Conservation (phyloP, 192 early-diverging fungal genomes). For the Linnemannia schmuckeri region DNA sequence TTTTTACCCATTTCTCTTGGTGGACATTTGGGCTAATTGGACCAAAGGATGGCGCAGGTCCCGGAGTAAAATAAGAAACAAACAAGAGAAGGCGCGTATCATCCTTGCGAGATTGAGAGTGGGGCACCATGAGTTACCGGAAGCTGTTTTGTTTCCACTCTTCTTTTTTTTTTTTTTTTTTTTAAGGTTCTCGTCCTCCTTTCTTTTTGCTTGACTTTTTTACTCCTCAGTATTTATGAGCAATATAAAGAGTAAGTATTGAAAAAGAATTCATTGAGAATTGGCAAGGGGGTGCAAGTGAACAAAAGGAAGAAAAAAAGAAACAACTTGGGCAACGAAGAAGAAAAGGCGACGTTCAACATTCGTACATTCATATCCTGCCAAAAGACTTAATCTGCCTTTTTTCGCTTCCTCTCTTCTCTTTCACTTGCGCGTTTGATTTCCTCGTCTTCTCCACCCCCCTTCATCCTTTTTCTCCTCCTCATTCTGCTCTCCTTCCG, state of each 20-base stretch:
- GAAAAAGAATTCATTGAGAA: background rate
- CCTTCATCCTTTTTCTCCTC: background rate
- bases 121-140: background rate
- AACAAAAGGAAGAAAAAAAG: background rate
- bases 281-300: background rate
- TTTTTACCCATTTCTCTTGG: background rate
- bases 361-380: slow-evolving; percentile 11
- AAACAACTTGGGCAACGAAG: background rate
- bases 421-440: slow-evolving; percentile 1
- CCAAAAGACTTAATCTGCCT: slow-evolving; percentile 1
- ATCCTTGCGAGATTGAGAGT: background rate
- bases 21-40: background rate
- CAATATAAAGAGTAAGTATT: background rate
- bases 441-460: background rate
- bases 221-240: background rate
- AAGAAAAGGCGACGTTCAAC: background rate
- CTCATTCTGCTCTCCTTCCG: background rate
- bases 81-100: background rate
- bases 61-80: background rate
- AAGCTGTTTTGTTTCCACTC: background rate
- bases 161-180: too few species aligned
- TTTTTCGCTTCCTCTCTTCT: background rate
- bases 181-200: background rate
- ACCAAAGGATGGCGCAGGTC: background rate
- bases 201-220: background rate